phyloP scores from a whole-genome alignment of 176 grass and related monocot species.

The Poa annua region DNA sequence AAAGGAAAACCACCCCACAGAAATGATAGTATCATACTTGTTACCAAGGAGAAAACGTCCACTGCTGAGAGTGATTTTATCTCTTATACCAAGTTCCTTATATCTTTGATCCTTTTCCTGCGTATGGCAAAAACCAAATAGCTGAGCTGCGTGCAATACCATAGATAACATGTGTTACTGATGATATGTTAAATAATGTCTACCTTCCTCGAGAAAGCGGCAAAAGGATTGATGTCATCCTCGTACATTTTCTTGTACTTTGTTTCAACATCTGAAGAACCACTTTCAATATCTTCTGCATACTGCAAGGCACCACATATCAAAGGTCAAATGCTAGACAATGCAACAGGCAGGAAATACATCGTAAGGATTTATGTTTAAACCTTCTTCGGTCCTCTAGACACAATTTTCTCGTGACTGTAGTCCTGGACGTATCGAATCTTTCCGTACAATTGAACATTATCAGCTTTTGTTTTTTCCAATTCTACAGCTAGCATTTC shows the following conservation, averaged over 20 bases:
- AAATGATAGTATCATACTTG: constrained; percentile 71
- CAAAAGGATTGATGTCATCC: constrained; percentile 99
- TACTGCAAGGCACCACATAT: constrained; percentile 54
- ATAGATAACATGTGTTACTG: constrained; percentile 13
- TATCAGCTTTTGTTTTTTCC: constrained; percentile 98
- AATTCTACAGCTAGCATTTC: constrained; percentile 85
- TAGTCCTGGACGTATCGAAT: constrained; percentile 98
- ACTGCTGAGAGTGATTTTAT: constrained; percentile 99
- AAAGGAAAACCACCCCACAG: background rate
- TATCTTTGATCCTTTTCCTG: constrained; percentile 99
- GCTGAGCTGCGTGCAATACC: constrained; percentile 34
- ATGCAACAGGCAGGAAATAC: background rate
- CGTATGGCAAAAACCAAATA: constrained; percentile 22
- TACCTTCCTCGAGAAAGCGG: constrained; percentile 98
- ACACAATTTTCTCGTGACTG: constrained; percentile 94
- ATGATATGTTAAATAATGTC: constrained; percentile 12
- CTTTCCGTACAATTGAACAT: constrained; percentile 97
- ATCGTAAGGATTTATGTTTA: background rate
- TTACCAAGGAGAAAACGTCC: constrained; percentile 99
- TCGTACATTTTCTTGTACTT: constrained; percentile 99
- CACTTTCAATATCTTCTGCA: constrained; percentile 98
- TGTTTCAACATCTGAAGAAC: constrained; percentile 95
- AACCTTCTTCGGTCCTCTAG: constrained; percentile 99
- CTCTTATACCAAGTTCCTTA: constrained; percentile 98
- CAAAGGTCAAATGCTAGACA: constrained; percentile 45